Conservation (phyloP, 192 early-diverging fungal genomes). For the Dimargaris xerosporica region DNA sequence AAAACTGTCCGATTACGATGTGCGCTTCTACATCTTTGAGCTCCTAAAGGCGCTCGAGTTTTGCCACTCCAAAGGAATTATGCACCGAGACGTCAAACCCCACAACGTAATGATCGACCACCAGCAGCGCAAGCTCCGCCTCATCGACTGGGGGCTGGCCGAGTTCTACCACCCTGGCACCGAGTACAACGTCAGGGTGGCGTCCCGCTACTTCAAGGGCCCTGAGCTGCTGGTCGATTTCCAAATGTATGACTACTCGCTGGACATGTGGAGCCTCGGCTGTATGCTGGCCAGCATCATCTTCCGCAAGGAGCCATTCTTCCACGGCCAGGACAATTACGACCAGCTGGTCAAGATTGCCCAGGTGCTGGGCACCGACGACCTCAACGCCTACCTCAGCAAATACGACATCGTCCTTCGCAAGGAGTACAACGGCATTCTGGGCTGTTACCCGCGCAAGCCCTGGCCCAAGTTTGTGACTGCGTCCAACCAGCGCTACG, state of each 20-base stretch:
- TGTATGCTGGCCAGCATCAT: conserved; percentile 99
- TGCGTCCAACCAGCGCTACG: conserved; percentile 69
- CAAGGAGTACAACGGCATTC: conserved; percentile 77
- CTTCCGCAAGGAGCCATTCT: conserved; percentile 98
- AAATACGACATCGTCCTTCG: conserved; percentile 93
- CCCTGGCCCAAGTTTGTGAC: conserved; percentile 79
- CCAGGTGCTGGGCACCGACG: conserved; percentile 93
- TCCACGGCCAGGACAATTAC: conserved; percentile 97
- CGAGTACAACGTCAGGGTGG: conserved; percentile 96
- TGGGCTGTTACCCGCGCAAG: conserved; percentile 80
- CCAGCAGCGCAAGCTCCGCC: conserved; percentile 75
- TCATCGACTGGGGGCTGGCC: conserved; percentile 98
- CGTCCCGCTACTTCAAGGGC: conserved; percentile 97
- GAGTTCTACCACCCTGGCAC: conserved; percentile 98
- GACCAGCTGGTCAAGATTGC: conserved; percentile 99
- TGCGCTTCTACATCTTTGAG: conserved; percentile 94
- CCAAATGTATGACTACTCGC: conserved; percentile 95
- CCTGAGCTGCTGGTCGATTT: conserved; percentile 97
- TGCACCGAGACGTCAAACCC: conserved; percentile 99
- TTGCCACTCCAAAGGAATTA: conserved; percentile 95
- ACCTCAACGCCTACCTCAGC: conserved; percentile 78
- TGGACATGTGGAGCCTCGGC: conserved; percentile 99
- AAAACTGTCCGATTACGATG: conserved; percentile 84
- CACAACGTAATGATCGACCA: conserved; percentile 99
- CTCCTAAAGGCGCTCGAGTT: conserved; percentile 95